Evolutionary conservation across 1,284 basidiomycete genomes (phyloP), one percentile per base, ranked within the genome.

Genomic region (Phaffia rhodozyma): DNA sequence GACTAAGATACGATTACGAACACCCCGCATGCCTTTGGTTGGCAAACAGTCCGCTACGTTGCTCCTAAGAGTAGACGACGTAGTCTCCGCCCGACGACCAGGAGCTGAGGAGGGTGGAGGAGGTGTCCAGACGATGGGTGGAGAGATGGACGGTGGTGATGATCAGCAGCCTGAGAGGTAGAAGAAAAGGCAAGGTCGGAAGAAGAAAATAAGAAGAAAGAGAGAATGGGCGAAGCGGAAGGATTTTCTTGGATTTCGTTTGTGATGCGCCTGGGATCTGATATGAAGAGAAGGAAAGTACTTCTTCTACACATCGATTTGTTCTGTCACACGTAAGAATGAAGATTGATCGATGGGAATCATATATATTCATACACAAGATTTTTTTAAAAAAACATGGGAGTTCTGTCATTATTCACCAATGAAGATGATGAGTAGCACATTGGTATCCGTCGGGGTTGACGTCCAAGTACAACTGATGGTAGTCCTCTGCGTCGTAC

Each of bases 11-110:
- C 30, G 60, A 32, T 18, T 23, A 51, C 49, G 5, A 43, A 29
- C 6, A 32, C 61, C n/a, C 13, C 66, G 16, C n/a, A 29, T 18
- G 52, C 49, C 48, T 49, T 53, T 29, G 54, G 11, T 34, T 56
- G 27, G 20, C 34, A 50, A 62, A 16, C 67, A 86, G 85, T 89
- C 87, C 51, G 88, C 94, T 0, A 89, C 91, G 20, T 85, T 97
- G 77, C 79, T 97, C 16, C 81, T 97, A 20, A 85, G 93, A 48
- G 92, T 97, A 2, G 94, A 97, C 73, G 92, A 97, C 72, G 90
- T 96, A 61, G 91, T 94, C 16, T 87, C 88, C 70, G 91, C 91
- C 21, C 60, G 51, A 61, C 51, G 60, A 43, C 51, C 34, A 20
- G 55, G 62, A 53, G 25, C 58, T 34, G 30, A 57, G 54, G n/a